Evolutionary conservation across 2,329 filamentous ascomycete species (phyloP).

Genomic region (Tolypocladium inflatum): DNA sequence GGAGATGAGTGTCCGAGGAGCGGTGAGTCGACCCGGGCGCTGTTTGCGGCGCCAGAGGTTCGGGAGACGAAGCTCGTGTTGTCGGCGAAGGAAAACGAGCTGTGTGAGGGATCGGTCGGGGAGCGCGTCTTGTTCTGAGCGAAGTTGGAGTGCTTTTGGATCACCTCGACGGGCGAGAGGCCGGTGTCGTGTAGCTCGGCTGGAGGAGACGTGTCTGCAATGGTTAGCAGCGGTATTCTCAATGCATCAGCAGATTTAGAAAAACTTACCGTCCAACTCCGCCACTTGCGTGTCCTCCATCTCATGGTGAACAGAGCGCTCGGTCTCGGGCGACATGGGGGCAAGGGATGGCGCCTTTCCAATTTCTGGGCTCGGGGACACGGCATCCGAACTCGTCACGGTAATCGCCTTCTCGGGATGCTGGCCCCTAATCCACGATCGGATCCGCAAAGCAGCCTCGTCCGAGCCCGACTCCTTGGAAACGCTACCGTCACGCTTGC

Average conservation of each 20-base stretch:
- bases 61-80: constrained; percentile 18
- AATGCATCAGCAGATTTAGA: neutral
- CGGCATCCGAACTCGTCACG: constrained; percentile 33
- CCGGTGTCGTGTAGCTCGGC: constrained; percentile 36
- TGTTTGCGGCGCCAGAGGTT: constrained; percentile 10
- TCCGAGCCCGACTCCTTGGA: constrained; percentile 31
- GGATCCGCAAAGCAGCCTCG: constrained; percentile 36
- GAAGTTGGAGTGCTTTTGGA: constrained; percentile 22
- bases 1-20: neutral
- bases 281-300: constrained; percentile 33
- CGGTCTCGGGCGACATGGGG: constrained; percentile 1
- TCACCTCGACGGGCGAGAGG: constrained; percentile 28
- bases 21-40: constrained; percentile 3
- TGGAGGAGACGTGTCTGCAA: constrained; percentile 31
- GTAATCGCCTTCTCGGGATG: constrained; percentile 33
- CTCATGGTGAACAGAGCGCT: constrained; percentile 19
- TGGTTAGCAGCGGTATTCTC: constrained; percentile 1
- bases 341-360: constrained; percentile 19
- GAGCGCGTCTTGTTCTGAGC: constrained; percentile 8
- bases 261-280: constrained; percentile 36
- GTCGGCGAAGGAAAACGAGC: constrained; percentile 14
- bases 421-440: constrained; percentile 42
- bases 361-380: constrained; percentile 27
- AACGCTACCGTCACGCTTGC: constrained; percentile 16
- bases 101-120: constrained; percentile 5